Evolutionary conservation across 2,329 filamentous ascomycete genomes (phyloP).

Genomic region (Venturia asperata): DNA sequence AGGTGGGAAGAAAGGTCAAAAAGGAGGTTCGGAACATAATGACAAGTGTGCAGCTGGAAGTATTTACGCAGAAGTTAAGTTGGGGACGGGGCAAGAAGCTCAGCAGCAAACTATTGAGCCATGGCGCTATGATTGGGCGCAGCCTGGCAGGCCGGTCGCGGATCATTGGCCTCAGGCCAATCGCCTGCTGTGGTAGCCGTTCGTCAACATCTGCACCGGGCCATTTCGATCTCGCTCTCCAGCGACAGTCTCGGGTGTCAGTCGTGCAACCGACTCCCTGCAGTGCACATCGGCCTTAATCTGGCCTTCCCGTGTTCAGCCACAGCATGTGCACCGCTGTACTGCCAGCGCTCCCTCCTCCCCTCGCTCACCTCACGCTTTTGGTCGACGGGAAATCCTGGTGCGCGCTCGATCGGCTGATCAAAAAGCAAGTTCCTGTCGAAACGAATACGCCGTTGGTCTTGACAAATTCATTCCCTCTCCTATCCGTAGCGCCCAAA

Average conservation of each 20-base stretch:
- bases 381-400: neutral
- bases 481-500: neutral
- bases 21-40: neutral
- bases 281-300: neutral
- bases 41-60: conserved; percentile 12
- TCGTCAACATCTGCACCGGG: neutral
- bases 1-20: neutral
- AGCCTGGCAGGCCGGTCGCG: too few relatives aligned
- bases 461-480: conserved; percentile 8
- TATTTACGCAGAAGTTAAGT: neutral
- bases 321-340: neutral
- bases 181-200: too few relatives aligned
- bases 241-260: neutral
- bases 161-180: too few relatives aligned
- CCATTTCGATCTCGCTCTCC: too few relatives aligned
- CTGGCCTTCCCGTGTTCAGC: neutral
- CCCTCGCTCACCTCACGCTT: neutral
- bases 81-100: neutral
- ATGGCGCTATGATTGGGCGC: neutral
- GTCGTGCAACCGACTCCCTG: neutral
- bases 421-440: neutral
- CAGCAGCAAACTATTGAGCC: neutral
- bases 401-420: neutral
- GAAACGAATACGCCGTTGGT: neutral
- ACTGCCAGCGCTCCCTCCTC: neutral